Conservation (phyloP, 2,329 filamentous ascomycete species). For the Ascochyta pisi region DNA sequence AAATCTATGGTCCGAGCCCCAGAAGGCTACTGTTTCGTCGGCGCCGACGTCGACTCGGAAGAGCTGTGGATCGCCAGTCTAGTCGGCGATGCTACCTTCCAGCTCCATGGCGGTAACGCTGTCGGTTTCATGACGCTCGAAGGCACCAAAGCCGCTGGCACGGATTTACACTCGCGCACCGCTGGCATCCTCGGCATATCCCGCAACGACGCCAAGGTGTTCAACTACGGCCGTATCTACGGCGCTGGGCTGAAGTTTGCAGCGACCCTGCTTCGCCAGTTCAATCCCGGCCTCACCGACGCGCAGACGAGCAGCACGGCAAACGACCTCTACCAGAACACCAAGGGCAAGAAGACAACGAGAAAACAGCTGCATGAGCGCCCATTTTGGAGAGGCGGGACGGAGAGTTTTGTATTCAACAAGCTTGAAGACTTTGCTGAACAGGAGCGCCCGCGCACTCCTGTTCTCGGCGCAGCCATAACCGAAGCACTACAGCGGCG, state of each 20-base stretch:
- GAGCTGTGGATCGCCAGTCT: constrained; percentile 98
- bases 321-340: constrained; percentile 81
- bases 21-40: constrained; percentile 89
- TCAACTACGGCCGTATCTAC: constrained; percentile 99
- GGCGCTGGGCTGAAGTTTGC: constrained; percentile 97
- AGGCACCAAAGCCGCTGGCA: constrained; percentile 91
- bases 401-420: constrained; percentile 98
- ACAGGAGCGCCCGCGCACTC: constrained; percentile 87
- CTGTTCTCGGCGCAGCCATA: constrained; percentile 91
- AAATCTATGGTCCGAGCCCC: constrained; percentile 97
- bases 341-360: constrained; percentile 86
- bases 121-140: constrained; percentile 99
- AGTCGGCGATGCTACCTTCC: constrained; percentile 92
- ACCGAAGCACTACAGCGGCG: constrained; percentile 92
- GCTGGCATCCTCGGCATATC: constrained; percentile 92
- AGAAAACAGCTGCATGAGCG: constrained; percentile 74
- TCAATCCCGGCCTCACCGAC: constrained; percentile 86
- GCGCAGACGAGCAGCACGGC: constrained; percentile 78
- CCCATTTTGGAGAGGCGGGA: constrained; percentile 93
- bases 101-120: constrained; percentile 93
- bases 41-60: constrained; percentile 95
- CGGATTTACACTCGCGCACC: constrained; percentile 92
- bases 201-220: constrained; percentile 93
- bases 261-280: constrained; percentile 85
- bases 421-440: constrained; percentile 97